Evolutionary conservation across 2,329 filamentous ascomycete species (phyloP), one percentile per base, ranked within the genome.

Genomic region (Achaetomium macrosporum): DNA sequence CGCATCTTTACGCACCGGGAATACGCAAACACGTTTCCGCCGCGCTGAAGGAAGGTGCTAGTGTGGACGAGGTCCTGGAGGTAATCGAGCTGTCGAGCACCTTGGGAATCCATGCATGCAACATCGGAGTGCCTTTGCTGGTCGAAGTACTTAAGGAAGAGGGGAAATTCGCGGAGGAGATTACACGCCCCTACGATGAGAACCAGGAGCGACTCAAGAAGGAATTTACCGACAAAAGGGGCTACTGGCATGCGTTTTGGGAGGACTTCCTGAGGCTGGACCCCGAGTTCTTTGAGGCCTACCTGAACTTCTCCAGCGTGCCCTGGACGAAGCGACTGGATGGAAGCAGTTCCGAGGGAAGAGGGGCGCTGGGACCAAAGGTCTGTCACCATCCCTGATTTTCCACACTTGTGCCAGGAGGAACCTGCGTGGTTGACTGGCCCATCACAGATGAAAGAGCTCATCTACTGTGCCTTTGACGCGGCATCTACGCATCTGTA

Each of bases 391-490:
- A 36, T 4, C 25, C 25, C 25, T 25, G 25, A 25, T 25, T 25
- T 25, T 7, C 25, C 25, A 25, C 4, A 25, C 25, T 25, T 4
- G 4, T 25, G 7, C 25, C 25, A 7, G 25, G 25, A 25, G 25
- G 7, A 25, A 7, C 25, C 25, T 25, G 25, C 25, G 7, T 7
- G 25, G 25, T 25, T 25, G 25, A 25, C 25, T 25, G 25, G 7
- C 25, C 17, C n/a, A 42, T 13, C 12, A 50, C 46, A 66, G 64
- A 59, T 66, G 46, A 76, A 75, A 60, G 74, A 76, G 57, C 59
- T 76, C 17, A 66, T 76, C 7, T 75, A 75, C 55, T 75, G 73
- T 53, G 74, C 73, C 1, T 75, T 76, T 53, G 74, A 76, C 59
- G 62, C 64, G 19, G 73, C 74, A 15, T 66, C 72, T 7, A 77